Evolutionary conservation across 441 rosid genomes (phyloP).

Genomic region (Croton laevigatus): DNA sequence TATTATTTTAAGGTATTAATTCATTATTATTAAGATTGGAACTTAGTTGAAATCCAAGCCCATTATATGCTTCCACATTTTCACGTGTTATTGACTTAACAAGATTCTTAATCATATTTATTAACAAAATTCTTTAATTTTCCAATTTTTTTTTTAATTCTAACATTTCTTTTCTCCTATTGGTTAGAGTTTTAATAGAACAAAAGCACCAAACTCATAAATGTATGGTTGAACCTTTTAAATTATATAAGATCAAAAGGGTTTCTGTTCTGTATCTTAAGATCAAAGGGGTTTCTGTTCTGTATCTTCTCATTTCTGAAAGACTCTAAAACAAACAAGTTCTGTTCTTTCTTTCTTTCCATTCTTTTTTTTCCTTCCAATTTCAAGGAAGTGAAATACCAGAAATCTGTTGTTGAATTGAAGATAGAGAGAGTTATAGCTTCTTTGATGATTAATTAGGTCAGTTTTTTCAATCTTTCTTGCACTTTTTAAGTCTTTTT

Average conservation of each 20-base stretch:
- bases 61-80: background rate
- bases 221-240: background rate
- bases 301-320: too few species aligned
- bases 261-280: too few species aligned
- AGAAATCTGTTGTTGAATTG: background rate
- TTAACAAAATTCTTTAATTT: background rate
- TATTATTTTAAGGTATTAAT: background rate
- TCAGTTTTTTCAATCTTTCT: background rate
- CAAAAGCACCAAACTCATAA: background rate
- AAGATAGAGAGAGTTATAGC: background rate
- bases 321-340: too few species aligned
- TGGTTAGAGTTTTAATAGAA: background rate
- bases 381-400: background rate
- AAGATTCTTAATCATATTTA: constrained; percentile 1
- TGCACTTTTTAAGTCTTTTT: background rate
- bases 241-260: background rate
- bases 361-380: too few species aligned
- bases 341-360: too few species aligned
- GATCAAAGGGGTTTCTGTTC: too few species aligned
- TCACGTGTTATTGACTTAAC: background rate
- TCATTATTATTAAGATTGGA: background rate
- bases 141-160: background rate
- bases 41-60: background rate
- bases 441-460: background rate
- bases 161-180: background rate